phyloP scores from a whole-genome alignment of 306 rosid species.

The Trichosanthes cucumerina region DNA sequence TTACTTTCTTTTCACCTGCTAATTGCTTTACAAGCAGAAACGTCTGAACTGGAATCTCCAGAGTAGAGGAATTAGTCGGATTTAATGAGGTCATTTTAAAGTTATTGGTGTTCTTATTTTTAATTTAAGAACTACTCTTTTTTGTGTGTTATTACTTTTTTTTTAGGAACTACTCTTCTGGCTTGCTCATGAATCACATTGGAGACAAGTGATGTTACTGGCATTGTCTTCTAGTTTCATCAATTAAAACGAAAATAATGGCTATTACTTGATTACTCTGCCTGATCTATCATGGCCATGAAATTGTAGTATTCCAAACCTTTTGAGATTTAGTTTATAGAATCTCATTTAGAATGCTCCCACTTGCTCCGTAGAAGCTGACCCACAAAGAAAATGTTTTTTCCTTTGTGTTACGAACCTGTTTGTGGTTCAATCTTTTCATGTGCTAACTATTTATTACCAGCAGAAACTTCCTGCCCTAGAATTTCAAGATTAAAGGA shows the following conservation, averaged over 20 bases:
- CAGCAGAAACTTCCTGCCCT: background rate
- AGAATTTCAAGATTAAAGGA: background rate
- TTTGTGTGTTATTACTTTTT: background rate
- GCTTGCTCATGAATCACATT: slow-evolving; percentile 68
- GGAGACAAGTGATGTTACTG: slow-evolving; percentile 53
- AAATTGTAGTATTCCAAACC: background rate
- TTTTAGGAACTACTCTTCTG: slow-evolving; percentile 50
- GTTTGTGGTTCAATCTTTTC: background rate
- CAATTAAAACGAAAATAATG: slow-evolving; percentile 56
- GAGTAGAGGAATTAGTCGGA: background rate
- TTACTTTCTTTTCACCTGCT: background rate
- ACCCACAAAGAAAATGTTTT: background rate
- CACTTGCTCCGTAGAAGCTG: background rate
- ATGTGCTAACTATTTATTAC: background rate
- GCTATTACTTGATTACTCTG: background rate
- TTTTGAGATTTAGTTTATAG: background rate
- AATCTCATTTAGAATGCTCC: background rate
- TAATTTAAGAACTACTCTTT: slow-evolving; percentile 40
- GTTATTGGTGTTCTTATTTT: background rate
- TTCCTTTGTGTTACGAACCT: background rate
- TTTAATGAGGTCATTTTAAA: background rate
- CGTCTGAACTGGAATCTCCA: background rate
- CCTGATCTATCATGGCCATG: background rate
- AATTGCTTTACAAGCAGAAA: background rate
- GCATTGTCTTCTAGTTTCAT: slow-evolving; percentile 54